Evolutionary conservation across 164 flowering plant genomes (phyloP).

Genomic region (Vitis rotundifolia): DNA sequence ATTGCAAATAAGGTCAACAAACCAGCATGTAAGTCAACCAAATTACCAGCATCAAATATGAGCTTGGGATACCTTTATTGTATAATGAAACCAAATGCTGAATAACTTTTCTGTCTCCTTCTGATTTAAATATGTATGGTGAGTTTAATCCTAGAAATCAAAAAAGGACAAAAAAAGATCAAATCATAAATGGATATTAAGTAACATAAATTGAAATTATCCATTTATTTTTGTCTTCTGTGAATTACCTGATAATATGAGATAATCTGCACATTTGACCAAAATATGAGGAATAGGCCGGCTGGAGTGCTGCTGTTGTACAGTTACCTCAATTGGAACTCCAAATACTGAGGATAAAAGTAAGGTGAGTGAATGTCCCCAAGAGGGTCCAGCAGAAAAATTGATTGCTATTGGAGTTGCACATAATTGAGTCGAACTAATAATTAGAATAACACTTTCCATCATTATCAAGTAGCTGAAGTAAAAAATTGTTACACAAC

Average conservation of each 20-base stretch:
- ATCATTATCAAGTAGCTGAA: no score
- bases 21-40: no score
- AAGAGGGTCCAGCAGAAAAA: no score
- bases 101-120: conserved; percentile 69
- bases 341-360: conserved; percentile 66
- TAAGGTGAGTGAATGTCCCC: not conserved
- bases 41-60: not conserved
- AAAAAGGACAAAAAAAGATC: conserved; percentile 1
- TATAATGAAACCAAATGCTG: conserved; percentile 73
- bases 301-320: conserved; percentile 72
- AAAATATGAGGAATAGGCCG: conserved; percentile 68
- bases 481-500: no score
- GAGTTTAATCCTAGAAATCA: conserved; percentile 57
- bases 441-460: no score
- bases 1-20: not conserved
- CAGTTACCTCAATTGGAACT: conserved; percentile 78
- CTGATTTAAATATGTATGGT: conserved; percentile 66
- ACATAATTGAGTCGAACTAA: no score
- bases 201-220: not conserved
- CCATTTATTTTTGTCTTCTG: not conserved
- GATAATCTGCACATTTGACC: conserved; percentile 86
- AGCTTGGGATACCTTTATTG: conserved; percentile 64
- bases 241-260: conserved; percentile 69
- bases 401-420: no score
- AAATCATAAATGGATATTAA: not conserved